A percentile compares a stretch with the other conserved stretches of the same genome.
These are phyloP conservation scores for Mariannaea elegans DNA, from an alignment of 2,329 filamentous ascomycete species.

Conservation along the genomic window DNA sequence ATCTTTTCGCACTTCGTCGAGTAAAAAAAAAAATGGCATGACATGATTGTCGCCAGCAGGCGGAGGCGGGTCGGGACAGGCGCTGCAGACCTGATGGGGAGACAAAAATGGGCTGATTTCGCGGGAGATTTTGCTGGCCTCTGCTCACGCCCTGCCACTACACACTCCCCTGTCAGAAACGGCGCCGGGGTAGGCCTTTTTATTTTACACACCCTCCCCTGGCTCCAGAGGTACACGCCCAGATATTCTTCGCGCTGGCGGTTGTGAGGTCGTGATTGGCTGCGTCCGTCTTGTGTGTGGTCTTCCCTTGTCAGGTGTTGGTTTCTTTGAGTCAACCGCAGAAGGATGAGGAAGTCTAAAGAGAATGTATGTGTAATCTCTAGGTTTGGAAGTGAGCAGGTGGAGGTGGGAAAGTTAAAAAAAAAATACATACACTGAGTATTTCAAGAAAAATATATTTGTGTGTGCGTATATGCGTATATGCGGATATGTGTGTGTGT, in stretches of 20 bases:
- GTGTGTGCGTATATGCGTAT: too few species aligned
- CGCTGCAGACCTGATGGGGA: conserved; percentile 44
- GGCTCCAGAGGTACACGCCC: conserved; percentile 19
- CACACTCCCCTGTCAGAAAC: conserved; percentile 13
- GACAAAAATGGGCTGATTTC: conserved; percentile 50
- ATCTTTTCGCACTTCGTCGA: conserved; percentile 19
- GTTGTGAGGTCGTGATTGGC: conserved; percentile 28
- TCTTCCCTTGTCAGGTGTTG: neutral
- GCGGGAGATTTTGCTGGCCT: conserved; percentile 41
- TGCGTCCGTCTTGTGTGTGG: conserved; percentile 3
- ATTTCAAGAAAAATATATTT: too few species aligned
- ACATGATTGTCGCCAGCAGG: conserved; percentile 44
- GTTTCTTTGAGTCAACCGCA: conserved; percentile 23
- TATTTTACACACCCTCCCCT: neutral
- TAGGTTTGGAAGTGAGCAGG: neutral
- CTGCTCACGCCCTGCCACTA: conserved; percentile 32
- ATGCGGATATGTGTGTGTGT: too few species aligned
- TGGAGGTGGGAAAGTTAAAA: too few species aligned
- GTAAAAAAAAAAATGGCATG: conserved; percentile 46
- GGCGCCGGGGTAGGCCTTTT: neutral
- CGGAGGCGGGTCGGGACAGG: conserved; percentile 40
- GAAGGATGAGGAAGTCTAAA: conserved; percentile 3
- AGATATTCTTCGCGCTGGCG: conserved; percentile 10
- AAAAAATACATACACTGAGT: too few species aligned
- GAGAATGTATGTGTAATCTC: too few species aligned